phyloP scores from a whole-genome alignment of 1,139 yeast genomes.

The Nematodospora anomalae region DNA sequence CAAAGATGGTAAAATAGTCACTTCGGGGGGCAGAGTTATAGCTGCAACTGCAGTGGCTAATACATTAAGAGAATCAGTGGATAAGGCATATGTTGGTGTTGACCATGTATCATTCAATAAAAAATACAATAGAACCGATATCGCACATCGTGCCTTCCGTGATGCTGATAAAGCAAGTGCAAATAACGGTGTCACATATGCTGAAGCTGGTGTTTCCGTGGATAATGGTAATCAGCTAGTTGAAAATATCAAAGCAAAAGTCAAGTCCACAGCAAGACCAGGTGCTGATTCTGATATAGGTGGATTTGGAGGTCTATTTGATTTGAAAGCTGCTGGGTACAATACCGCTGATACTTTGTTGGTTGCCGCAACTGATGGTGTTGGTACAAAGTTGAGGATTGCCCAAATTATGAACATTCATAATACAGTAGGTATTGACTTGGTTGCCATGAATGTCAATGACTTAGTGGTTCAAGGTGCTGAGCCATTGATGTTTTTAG shows the following conservation, averaged over 20 bases:
- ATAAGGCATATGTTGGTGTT: constrained; percentile 83
- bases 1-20: constrained; percentile 60
- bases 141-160: constrained; percentile 94
- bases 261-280: constrained; percentile 89
- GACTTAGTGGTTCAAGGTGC: constrained; percentile 99
- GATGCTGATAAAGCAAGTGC: constrained; percentile 31
- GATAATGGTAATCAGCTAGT: constrained; percentile 92
- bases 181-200: constrained; percentile 67
- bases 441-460: constrained; percentile 98
- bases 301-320: constrained; percentile 97
- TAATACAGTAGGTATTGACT: constrained; percentile 95
- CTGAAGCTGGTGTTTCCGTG: constrained; percentile 94
- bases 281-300: constrained; percentile 99
- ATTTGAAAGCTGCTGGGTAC: constrained; percentile 85
- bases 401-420: constrained; percentile 90
- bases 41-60: constrained; percentile 88
- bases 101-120: constrained; percentile 68
- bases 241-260: constrained; percentile 85
- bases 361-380: constrained; percentile 99
- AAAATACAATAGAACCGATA: constrained; percentile 86
- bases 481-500: constrained; percentile 92
- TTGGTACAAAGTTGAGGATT: constrained; percentile 93
- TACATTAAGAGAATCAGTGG: constrained; percentile 76
- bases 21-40: constrained; percentile 96
- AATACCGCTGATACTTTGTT: constrained; percentile 71